Percentiles rank a stretch among this genome's conserved stretches.
These are phyloP conservation scores for Leucosporidium creatinivorum DNA, from an alignment of 768 basidiomycete genomes.

Conservation along the genomic window DNA sequence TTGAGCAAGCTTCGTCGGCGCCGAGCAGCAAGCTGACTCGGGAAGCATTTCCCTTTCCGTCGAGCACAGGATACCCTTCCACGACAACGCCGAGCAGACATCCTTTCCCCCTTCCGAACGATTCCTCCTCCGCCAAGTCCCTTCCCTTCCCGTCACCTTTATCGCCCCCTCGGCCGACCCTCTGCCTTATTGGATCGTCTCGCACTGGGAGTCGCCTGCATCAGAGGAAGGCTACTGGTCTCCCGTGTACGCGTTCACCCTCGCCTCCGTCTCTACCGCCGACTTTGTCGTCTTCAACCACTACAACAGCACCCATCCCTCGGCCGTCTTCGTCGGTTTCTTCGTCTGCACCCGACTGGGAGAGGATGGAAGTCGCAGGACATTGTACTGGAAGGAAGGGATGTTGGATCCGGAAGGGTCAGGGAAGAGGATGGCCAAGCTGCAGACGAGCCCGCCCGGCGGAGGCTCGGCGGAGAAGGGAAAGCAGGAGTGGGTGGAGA, in stretches of 20 bases:
- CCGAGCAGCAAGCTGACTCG: not conserved
- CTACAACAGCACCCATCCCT: conserved; percentile 8
- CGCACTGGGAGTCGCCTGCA: not conserved
- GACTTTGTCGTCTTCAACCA: conserved; percentile 17
- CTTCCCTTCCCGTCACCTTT: conserved; percentile 4
- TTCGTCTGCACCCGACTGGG: conserved; percentile 4
- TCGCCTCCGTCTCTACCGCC: not conserved
- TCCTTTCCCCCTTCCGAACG: conserved; percentile 9
- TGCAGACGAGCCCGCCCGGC: not conserved
- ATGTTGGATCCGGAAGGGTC: not conserved
- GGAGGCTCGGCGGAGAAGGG: not conserved
- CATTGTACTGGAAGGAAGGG: conserved; percentile 5
- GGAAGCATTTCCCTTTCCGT: not conserved
- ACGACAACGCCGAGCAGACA: not conserved
- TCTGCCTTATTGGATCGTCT: conserved; percentile 8
- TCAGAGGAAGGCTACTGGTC: not conserved
- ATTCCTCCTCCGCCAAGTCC: not conserved
- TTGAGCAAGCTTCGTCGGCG: not conserved
- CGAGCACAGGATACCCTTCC: conserved; percentile 1
- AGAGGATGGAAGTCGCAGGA: conserved; percentile 12
- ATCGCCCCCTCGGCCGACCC: conserved; percentile 18
- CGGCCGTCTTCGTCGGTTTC: conserved; percentile 6
- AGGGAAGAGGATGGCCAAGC: conserved; percentile 5
- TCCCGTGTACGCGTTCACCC: conserved; percentile 21
- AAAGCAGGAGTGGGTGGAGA: conserved; percentile 12